Base-by-base conservation (phyloP, 2,329 filamentous ascomycete species). In the Karstenula rhodostoma region DNA sequence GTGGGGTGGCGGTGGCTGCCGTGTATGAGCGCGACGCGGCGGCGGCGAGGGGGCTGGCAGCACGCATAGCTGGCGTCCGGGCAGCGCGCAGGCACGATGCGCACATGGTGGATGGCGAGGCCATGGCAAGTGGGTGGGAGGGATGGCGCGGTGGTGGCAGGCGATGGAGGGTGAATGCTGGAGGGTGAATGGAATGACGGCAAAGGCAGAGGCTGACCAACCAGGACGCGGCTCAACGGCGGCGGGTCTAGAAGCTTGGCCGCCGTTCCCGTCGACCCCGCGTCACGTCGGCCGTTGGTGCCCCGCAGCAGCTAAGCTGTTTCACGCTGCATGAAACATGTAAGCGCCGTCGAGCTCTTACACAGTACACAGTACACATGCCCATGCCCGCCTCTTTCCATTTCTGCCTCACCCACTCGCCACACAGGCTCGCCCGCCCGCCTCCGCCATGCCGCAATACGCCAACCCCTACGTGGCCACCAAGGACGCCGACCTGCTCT, bases 91-190 rank as follows among this genome's bases (percentile, higher is more conserved):
- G 59, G 62, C 75, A 78, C 15, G 70, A 72, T 1, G 64, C 49
- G 62, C 75, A 78, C 60, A 76, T 66, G 7, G 63, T 69, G 27
- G 63, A 68, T 43, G 71, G 46, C n/a, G 72, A 67, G 4, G 70
- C 61, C 74, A 75, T 76, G 52, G 27, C 10, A 25, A 7, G 19
- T 51, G 22, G 12, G 55, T 51, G 29, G 9, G n/a, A 40, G 12
- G 35, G 55, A 40, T 32, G 48, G 29, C 29, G 29, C 8, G 8
- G 29, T 32, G 29, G 29, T 5, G 46, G 47, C 32, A 49, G 33
- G 56, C 19, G 27, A 22, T 23, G 9, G 10, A 15, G 13, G 2
- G 44, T 43, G 25, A 47, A 60, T 43, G 58, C 42, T 56, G 61
- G 58, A 60, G 59, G 65, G 67, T 65, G n/a, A n/a, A n/a, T n/a